Conservation (phyloP, 2,329 filamentous ascomycete species). For the Shiraia sp. region DNA sequence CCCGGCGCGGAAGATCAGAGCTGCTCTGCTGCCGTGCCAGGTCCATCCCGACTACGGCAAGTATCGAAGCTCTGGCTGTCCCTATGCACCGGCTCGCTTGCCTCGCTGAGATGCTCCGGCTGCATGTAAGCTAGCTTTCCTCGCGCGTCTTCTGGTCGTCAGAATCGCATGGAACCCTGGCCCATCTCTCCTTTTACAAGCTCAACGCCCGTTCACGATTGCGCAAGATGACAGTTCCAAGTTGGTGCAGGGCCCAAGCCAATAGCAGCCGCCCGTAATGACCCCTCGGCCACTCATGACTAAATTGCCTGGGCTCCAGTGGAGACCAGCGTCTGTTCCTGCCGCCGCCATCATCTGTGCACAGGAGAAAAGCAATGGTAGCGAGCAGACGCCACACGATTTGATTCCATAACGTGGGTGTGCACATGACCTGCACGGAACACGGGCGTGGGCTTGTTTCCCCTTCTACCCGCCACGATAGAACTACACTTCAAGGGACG, state of each 20-base stretch:
- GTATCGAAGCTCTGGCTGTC: slow-evolving; percentile 6
- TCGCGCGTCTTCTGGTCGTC: slow-evolving; percentile 6
- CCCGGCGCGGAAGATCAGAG: slow-evolving; percentile 12
- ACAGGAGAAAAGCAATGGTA: too few species aligned
- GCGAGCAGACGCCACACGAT: too few species aligned
- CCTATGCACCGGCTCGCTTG: slow-evolving; percentile 8
- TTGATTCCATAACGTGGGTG: too few species aligned
- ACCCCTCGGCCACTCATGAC: background rate
- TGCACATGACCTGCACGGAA: too few species aligned
- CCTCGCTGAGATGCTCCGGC: slow-evolving; percentile 18
- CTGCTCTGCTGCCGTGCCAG: slow-evolving; percentile 6
- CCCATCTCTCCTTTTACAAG: slow-evolving; percentile 8
- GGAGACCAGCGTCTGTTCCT: too few species aligned
- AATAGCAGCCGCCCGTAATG: background rate
- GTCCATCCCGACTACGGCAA: too few species aligned
- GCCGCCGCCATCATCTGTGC: too few species aligned
- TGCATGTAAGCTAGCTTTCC: slow-evolving; percentile 18
- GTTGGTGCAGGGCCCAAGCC: background rate
- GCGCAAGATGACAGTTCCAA: slow-evolving; percentile 20
- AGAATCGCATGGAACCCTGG: slow-evolving; percentile 10
- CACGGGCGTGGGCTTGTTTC: too few species aligned
- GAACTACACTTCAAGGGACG: too few species aligned
- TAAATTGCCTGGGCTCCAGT: too few species aligned
- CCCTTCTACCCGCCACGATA: too few species aligned
- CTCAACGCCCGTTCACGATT: slow-evolving; percentile 23